These are phyloP conservation scores for Botrytis elliptica DNA, from an alignment of 2,329 filamentous ascomycete species.

Conservation along the genomic window DNA sequence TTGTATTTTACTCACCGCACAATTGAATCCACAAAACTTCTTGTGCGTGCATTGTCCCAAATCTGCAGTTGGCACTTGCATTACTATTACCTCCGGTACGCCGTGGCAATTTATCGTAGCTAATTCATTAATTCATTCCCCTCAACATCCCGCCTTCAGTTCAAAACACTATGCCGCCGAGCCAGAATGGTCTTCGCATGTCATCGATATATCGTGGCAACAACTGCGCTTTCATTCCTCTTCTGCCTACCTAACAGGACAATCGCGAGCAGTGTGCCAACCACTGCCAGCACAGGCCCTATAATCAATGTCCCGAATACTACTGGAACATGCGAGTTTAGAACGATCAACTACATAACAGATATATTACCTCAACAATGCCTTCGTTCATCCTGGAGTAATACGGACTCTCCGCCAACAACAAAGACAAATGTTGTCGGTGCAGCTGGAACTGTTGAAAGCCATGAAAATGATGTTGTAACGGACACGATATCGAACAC, in stretches of 20 bases:
- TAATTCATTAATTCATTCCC: slow-evolving; percentile 6
- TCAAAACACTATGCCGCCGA: slow-evolving; percentile 19
- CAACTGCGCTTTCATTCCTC: slow-evolving; percentile 30
- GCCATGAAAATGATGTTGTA: neutral
- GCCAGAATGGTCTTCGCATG: slow-evolving; percentile 30
- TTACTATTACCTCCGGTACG: neutral
- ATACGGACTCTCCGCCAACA: slow-evolving; percentile 25
- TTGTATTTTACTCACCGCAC: slow-evolving; percentile 16
- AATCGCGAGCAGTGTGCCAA: slow-evolving; percentile 30
- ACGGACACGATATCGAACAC: neutral
- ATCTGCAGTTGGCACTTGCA: slow-evolving; percentile 5
- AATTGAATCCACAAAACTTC: slow-evolving; percentile 13
- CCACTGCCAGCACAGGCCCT: slow-evolving; percentile 19
- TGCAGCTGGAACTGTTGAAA: neutral
- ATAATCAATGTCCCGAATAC: slow-evolving; percentile 20
- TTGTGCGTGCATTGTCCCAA: slow-evolving; percentile 5
- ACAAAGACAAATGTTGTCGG: neutral
- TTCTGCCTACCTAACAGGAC: slow-evolving; percentile 21
- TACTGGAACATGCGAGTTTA: slow-evolving; percentile 37
- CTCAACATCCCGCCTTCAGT: slow-evolving; percentile 9
- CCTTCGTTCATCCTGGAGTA: slow-evolving; percentile 36
- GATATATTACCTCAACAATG: slow-evolving; percentile 39
- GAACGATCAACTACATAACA: slow-evolving; percentile 42
- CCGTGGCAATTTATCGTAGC: neutral
- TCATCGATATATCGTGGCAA: slow-evolving; percentile 26